Percentiles rank a stretch among this genome's conserved stretches.
phyloP scores from a whole-genome alignment of 2,329 filamentous ascomycete genomes.

The Paraphaeosphaeria sporulosa region DNA sequence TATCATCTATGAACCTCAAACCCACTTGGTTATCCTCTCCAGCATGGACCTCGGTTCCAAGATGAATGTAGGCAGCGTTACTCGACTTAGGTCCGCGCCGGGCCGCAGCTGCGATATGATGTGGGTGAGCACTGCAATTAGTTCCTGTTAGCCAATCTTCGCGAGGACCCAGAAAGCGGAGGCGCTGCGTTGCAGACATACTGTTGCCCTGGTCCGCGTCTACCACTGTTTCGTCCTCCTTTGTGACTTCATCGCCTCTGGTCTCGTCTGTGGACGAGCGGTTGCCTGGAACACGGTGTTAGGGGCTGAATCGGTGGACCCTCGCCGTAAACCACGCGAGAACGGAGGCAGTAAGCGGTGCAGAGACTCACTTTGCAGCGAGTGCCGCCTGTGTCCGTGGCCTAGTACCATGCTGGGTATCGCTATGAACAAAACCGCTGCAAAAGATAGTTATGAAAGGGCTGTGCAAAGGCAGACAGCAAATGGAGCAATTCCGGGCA shows the following conservation, averaged over 20 bases:
- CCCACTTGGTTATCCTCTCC: slow-evolving; percentile 96
- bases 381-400: slow-evolving; percentile 57
- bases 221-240: slow-evolving; percentile 77
- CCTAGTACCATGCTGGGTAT: slow-evolving; percentile 56
- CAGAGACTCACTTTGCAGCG: slow-evolving; percentile 44
- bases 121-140: slow-evolving; percentile 79
- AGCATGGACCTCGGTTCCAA: slow-evolving; percentile 97
- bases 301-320: slow-evolving; percentile 23
- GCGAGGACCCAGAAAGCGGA: neutral
- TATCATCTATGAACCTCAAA: slow-evolving; percentile 21
- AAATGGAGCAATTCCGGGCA: neutral
- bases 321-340: slow-evolving; percentile 9
- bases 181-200: slow-evolving; percentile 54
- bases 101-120: slow-evolving; percentile 97
- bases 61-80: slow-evolving; percentile 96
- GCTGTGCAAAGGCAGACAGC: neutral
- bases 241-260: slow-evolving; percentile 50
- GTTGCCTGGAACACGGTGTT: slow-evolving; percentile 40
- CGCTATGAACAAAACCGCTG: neutral
- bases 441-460: neutral
- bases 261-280: slow-evolving; percentile 53
- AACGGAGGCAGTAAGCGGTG: neutral
- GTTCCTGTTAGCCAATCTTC: slow-evolving; percentile 24
- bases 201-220: slow-evolving; percentile 95
- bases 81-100: slow-evolving; percentile 91